A percentile compares a stretch with the other conserved stretches of the same genome.
Conservation (phyloP, 805 yeast species). For the Kurtzmaniella fragi region DNA sequence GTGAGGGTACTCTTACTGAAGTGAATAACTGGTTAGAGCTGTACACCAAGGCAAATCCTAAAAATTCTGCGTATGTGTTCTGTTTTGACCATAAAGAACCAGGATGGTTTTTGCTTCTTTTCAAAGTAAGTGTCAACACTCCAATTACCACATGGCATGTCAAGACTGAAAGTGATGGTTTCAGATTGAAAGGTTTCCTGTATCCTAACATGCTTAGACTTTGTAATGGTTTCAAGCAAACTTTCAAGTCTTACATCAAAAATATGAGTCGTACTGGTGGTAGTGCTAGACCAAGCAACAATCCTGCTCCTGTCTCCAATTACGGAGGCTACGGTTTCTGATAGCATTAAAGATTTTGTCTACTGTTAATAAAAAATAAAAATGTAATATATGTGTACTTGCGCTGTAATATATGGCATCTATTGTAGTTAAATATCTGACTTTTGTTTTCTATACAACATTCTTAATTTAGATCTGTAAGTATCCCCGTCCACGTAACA, state of each 20-base stretch:
- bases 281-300: constrained; percentile 12
- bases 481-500: constrained; percentile 71
- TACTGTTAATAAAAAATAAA: constrained; percentile 1
- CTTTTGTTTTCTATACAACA: constrained; percentile 11
- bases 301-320: constrained; percentile 10
- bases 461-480: constrained; percentile 54
- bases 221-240: constrained; percentile 92
- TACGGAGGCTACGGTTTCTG: constrained; percentile 23
- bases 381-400: neutral
- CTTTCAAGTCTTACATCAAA: constrained; percentile 32
- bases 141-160: constrained; percentile 84
- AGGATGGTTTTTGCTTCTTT: constrained; percentile 87
- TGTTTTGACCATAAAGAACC: constrained; percentile 87
- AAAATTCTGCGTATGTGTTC: constrained; percentile 85
- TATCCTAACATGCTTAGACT: constrained; percentile 87
- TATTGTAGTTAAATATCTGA: constrained; percentile 4
- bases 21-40: constrained; percentile 84
- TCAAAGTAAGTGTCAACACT: constrained; percentile 70
- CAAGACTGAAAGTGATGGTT: constrained; percentile 84
- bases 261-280: constrained; percentile 10
- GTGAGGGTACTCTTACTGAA: constrained; percentile 70
- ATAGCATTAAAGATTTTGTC: constrained; percentile 5
- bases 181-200: constrained; percentile 66
- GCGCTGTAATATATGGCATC: neutral
- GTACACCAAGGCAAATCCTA: constrained; percentile 86